These are phyloP conservation scores for Diaporthe destruens DNA, from an alignment of 2,329 filamentous ascomycete species.

Conservation along the genomic window DNA sequence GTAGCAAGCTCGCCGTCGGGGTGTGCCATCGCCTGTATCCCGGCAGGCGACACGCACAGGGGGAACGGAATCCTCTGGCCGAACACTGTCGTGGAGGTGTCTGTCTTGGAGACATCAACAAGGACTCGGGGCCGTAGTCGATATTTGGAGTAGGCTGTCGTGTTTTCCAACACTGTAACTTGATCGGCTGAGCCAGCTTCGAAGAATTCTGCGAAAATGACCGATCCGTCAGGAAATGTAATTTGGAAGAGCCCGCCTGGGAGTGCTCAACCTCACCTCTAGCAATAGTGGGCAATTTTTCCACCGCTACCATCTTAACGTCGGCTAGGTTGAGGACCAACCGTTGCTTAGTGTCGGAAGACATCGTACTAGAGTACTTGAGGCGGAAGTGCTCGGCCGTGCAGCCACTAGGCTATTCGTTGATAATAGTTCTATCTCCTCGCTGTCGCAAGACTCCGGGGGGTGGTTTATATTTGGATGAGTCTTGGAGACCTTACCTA, in stretches of 20 bases:
- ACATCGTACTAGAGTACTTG: background rate
- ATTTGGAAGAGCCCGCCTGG: background rate
- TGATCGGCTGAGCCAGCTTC: conserved; percentile 69
- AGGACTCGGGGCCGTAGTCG: conserved; percentile 61
- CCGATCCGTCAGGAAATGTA: background rate
- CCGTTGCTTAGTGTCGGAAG: background rate
- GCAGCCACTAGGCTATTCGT: no score
- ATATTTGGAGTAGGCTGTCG: conserved; percentile 63
- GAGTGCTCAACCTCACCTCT: background rate
- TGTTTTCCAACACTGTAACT: conserved; percentile 63
- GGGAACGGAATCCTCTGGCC: conserved; percentile 61
- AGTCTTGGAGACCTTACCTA: background rate
- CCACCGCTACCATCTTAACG: background rate
- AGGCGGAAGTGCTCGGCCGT: no score
- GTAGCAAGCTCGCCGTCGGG: conserved; percentile 64
- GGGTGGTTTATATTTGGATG: background rate
- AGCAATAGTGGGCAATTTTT: background rate
- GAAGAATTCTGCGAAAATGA: conserved; percentile 59
- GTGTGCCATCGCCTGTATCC: conserved; percentile 66
- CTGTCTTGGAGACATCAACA: conserved; percentile 53
- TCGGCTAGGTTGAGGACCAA: conserved; percentile 14
- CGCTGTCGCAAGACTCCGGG: background rate
- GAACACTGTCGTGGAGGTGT: conserved; percentile 58
- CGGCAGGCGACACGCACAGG: conserved; percentile 66
- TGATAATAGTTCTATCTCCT: no score